These are phyloP conservation scores for Stachybotrys elegans DNA, from an alignment of 2,329 filamentous ascomycete genomes.

Conservation along the genomic window DNA sequence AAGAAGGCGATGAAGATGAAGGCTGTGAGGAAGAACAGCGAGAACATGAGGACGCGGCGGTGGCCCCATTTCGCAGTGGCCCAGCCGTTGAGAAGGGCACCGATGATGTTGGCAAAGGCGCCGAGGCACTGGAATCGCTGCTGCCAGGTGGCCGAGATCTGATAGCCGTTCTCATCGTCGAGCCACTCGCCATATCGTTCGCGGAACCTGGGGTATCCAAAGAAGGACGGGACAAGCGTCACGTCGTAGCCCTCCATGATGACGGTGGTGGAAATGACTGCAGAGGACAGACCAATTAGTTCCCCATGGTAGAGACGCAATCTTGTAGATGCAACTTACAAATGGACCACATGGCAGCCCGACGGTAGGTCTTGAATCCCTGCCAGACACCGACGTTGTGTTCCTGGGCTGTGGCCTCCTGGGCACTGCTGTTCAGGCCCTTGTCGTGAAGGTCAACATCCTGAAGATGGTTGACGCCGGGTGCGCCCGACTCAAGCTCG, in stretches of 20 bases:
- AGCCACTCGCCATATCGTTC: slow-evolving; percentile 34
- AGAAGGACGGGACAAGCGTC: slow-evolving; percentile 41
- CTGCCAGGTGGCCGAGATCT: slow-evolving; percentile 48
- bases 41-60: slow-evolving; percentile 35
- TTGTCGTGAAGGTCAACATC: slow-evolving; percentile 30
- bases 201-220: slow-evolving; percentile 34
- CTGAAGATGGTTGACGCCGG: slow-evolving; percentile 23
- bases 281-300: no score
- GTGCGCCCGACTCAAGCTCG: slow-evolving; percentile 23
- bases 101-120: slow-evolving; percentile 31
- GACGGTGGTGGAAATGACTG: slow-evolving; percentile 38
- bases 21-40: slow-evolving; percentile 32
- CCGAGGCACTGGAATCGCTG: slow-evolving; percentile 35
- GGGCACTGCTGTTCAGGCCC: slow-evolving; percentile 29
- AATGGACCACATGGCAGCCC: slow-evolving; percentile 34
- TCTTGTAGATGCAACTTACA: no score
- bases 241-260: slow-evolving; percentile 49
- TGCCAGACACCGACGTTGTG: slow-evolving; percentile 29
- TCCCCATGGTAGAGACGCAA: no score
- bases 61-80: slow-evolving; percentile 37
- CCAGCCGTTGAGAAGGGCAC: slow-evolving; percentile 36
- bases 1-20: slow-evolving; percentile 48
- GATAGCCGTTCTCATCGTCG: slow-evolving; percentile 29
- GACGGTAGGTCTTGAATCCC: slow-evolving; percentile 33
- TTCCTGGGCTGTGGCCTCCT: slow-evolving; percentile 29